These are phyloP conservation scores for Boletus nobilissimus DNA, from an alignment of 1,284 basidiomycete genomes.

Conservation along the genomic window DNA sequence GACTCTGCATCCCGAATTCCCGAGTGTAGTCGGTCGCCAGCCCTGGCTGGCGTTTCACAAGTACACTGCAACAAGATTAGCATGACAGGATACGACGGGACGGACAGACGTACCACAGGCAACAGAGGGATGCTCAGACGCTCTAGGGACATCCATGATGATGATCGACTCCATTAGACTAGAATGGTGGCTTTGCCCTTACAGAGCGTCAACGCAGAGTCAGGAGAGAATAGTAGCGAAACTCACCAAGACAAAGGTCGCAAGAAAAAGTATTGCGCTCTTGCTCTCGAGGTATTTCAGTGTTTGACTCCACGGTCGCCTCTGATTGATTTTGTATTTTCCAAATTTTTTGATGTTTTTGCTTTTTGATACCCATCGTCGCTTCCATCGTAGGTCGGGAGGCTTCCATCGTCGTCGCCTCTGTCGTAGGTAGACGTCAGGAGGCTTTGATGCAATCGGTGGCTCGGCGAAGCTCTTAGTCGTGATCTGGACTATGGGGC, in stretches of 20 bases:
- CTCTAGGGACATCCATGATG: slow-evolving; percentile 11
- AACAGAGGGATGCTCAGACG: neutral
- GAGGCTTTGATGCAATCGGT: slow-evolving; percentile 19
- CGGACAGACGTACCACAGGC: slow-evolving; percentile 20
- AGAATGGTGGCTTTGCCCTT: neutral
- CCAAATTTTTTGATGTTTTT: neutral
- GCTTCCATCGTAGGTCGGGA: too few species aligned
- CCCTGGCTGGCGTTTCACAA: slow-evolving; percentile 25
- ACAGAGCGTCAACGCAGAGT: neutral
- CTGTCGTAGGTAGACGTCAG: neutral
- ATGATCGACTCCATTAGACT: neutral
- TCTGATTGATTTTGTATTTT: neutral
- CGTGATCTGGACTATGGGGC: neutral
- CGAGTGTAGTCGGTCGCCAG: slow-evolving; percentile 19
- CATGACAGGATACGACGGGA: neutral
- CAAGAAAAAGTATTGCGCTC: neutral
- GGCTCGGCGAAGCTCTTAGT: slow-evolving; percentile 4
- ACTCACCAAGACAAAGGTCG: neutral
- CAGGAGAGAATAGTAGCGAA: neutral
- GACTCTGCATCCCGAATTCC: slow-evolving; percentile 1
- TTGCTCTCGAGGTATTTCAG: neutral
- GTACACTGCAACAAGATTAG: slow-evolving; percentile 20
- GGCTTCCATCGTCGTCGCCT: too few species aligned
- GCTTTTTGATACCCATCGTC: neutral
- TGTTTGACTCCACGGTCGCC: neutral